These are phyloP conservation scores for Ceratobasidium sp. DNA, from an alignment of 1,284 basidiomycete genomes.

Conservation along the genomic window DNA sequence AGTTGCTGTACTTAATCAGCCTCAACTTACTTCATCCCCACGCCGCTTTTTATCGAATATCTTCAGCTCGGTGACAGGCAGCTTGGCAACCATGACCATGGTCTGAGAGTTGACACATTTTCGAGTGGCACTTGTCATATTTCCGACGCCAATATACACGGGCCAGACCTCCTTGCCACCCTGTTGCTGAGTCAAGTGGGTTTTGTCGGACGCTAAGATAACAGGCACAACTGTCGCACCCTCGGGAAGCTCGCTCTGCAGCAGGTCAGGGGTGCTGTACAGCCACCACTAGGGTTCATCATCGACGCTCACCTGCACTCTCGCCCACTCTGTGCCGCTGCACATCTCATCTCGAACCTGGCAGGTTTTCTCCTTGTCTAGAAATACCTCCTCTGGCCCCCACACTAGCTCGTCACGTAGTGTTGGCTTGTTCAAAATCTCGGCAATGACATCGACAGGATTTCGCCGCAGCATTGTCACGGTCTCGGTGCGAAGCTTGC, in stretches of 20 bases:
- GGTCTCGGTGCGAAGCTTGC: background rate
- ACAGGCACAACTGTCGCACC: conserved; percentile 46
- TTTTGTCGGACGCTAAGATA: conserved; percentile 47
- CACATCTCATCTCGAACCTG: conserved; percentile 36
- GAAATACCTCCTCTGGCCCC: conserved; percentile 24
- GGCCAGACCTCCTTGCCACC: conserved; percentile 47
- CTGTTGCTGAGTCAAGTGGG: conserved; percentile 33
- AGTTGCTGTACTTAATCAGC: no score
- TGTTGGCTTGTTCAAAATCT: conserved; percentile 16
- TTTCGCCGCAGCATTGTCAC: conserved; percentile 26
- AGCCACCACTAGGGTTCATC: background rate
- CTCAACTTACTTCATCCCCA: conserved; percentile 6
- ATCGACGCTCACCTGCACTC: conserved; percentile 29
- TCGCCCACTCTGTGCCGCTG: conserved; percentile 32
- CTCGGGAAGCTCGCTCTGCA: conserved; percentile 28
- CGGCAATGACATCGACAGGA: conserved; percentile 10
- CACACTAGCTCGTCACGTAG: conserved; percentile 10
- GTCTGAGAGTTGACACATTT: background rate
- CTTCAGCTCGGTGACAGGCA: background rate
- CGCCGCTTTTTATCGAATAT: background rate
- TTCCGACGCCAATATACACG: conserved; percentile 47
- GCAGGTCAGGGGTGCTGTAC: background rate
- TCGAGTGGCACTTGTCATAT: background rate
- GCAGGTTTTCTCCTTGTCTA: conserved; percentile 2
- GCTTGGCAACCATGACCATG: background rate